Conservation (phyloP, 2,329 filamentous ascomycete genomes). For the Tolypocladium ovalisporum region DNA sequence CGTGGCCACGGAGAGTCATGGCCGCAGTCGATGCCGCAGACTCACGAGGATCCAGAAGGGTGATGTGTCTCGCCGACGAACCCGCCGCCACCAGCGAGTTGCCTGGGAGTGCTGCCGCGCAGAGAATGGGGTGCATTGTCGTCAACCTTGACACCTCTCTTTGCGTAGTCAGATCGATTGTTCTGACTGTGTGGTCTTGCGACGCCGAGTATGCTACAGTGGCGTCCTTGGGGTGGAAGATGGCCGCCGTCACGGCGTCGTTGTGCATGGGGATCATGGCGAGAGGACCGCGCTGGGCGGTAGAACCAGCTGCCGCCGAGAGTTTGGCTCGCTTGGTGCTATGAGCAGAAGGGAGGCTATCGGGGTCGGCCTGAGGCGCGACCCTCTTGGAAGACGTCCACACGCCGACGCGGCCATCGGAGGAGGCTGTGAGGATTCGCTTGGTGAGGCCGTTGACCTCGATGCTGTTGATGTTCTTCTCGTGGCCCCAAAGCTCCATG, state of each 20-base stretch:
- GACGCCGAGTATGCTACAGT: slow-evolving; percentile 88
- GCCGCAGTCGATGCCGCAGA: slow-evolving; percentile 66
- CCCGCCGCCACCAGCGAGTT: slow-evolving; percentile 58
- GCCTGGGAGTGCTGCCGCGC: slow-evolving; percentile 61
- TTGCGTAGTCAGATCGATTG: slow-evolving; percentile 79
- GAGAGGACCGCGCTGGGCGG: slow-evolving; percentile 69
- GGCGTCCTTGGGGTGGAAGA: slow-evolving; percentile 75
- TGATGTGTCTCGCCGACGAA: slow-evolving; percentile 77
- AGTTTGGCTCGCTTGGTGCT: slow-evolving; percentile 69
- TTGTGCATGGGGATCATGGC: slow-evolving; percentile 62
- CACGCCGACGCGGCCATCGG: slow-evolving; percentile 74
- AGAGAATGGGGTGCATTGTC: slow-evolving; percentile 74
- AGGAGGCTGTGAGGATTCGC: slow-evolving; percentile 74
- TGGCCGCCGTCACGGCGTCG: slow-evolving; percentile 62
- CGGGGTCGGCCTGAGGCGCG: slow-evolving; percentile 60
- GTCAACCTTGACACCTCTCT: slow-evolving; percentile 71
- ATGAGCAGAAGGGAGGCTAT: slow-evolving; percentile 56
- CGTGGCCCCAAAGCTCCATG: slow-evolving; percentile 78
- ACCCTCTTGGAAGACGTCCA: slow-evolving; percentile 76
- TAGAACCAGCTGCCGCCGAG: slow-evolving; percentile 25
- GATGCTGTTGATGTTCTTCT: slow-evolving; percentile 60
- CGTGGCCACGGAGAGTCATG: slow-evolving; percentile 86
- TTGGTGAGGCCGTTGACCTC: slow-evolving; percentile 63
- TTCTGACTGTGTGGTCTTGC: slow-evolving; percentile 82
- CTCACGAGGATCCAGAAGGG: slow-evolving; percentile 80